Evolutionary conservation across 1,139 yeast genomes (phyloP), one percentile per base, ranked within the genome.

Genomic region (Magnusiomyces fungicola): DNA sequence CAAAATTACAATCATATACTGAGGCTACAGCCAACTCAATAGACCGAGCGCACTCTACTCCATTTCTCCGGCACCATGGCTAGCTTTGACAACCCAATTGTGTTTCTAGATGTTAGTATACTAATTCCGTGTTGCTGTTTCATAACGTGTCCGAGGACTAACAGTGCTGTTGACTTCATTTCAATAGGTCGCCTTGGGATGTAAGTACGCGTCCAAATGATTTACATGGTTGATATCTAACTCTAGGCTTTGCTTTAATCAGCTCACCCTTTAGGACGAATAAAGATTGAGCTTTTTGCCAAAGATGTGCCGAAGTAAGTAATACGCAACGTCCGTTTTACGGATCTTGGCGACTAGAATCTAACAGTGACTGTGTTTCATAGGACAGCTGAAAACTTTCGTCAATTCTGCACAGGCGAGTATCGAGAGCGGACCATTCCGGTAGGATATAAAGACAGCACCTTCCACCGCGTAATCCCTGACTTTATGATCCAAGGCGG

Each of bases 401-500:
- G 81, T 29, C 79, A 76, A 54, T 72, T 76, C 50, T 77, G 81
- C 57, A 76, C 81, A 0, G 81, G 81, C 7, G 81, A 77, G 54
- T 66, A 67, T 55, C 58, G 68, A 29, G 66, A 67, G 44, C 61
- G 66, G 43, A 68, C 69, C 0, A 56, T 62, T 2, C 78, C 89
- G 10, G 74, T 83, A 53, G 76, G 78, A 41, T 89, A 81, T 72
- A 84, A 86, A 64, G 82, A 82, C 24, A 78, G 89, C 6, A 71
- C 74, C 22, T 87, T 88, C 72, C 96, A 88, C 65, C 74, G 96
- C 60, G 88, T 88, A 32, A 88, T 88, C 62, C 81, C 81, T 44
- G 67, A 63, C 47, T 88, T 89, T 63, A 88, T 89, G 96, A 61
- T 70, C 42, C 74, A 70, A 55, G 75, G 75, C 3, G 75, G 75